A percentile compares a stretch with the other conserved stretches of the same genome.
Evolutionary conservation across 805 yeast species (phyloP).

Genomic region (Metschnikowia borealis): DNA sequence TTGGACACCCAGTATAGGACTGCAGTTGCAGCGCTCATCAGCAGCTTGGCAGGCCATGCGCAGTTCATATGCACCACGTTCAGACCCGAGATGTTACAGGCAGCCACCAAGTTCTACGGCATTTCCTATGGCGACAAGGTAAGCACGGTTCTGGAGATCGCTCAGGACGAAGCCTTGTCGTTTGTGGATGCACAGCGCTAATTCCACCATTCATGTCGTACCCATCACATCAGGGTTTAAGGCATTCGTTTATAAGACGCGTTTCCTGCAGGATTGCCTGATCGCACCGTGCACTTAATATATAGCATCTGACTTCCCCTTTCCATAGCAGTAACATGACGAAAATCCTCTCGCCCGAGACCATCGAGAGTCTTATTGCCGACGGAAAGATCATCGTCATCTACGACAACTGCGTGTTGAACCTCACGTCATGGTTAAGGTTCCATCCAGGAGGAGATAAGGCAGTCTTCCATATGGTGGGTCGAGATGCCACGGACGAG

Average conservation of each 20-base stretch:
- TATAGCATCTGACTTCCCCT: not conserved
- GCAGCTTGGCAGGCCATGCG: constrained; percentile 59
- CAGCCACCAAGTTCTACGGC: constrained; percentile 83
- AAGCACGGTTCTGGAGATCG: constrained; percentile 70
- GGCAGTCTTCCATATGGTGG: constrained; percentile 79
- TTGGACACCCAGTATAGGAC: constrained; percentile 88
- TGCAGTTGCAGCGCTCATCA: constrained; percentile 75
- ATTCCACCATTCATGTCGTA: not conserved
- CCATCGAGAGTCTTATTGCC: constrained; percentile 58
- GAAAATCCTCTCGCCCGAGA: constrained; percentile 20
- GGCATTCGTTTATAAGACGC: not conserved
- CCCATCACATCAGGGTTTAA: not conserved
- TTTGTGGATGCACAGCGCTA: constrained; percentile 69
- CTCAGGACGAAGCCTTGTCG: constrained; percentile 68
- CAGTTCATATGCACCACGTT: constrained; percentile 97
- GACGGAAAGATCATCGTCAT: constrained; percentile 69
- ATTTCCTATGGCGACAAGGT: constrained; percentile 80
- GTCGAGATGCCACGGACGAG: constrained; percentile 88
- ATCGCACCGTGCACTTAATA: not conserved
- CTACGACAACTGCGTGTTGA: constrained; percentile 55
- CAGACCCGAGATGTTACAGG: constrained; percentile 85
- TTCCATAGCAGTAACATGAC: constrained; percentile 1
- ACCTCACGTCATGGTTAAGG: constrained; percentile 65
- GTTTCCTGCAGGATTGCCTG: constrained; percentile 1
- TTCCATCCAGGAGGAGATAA: constrained; percentile 88